phyloP scores from a whole-genome alignment of 2,329 filamentous ascomycete species.

The Leptosphaerulina australis region DNA sequence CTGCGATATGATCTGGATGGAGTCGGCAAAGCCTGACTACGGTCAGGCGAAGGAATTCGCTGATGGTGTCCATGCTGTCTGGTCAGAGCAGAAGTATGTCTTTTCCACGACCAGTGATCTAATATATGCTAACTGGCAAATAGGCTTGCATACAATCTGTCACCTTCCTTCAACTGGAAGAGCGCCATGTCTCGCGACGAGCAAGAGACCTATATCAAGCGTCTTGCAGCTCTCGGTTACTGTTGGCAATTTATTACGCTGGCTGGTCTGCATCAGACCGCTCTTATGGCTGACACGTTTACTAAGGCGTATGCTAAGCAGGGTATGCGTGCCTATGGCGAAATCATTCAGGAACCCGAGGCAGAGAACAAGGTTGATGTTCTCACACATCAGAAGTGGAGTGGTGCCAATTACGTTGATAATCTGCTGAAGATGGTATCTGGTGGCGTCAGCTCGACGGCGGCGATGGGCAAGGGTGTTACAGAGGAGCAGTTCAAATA shows the following conservation, averaged over 20 bases:
- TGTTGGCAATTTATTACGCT: conserved; percentile 99
- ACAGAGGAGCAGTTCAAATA: conserved; percentile 94
- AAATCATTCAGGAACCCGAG: conserved; percentile 97
- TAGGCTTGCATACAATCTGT: conserved; percentile 96
- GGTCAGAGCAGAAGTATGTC: conserved; percentile 92
- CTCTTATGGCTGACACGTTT: conserved; percentile 89
- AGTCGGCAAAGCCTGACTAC: conserved; percentile 94
- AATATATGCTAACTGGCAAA: conserved; percentile 9
- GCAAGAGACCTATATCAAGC: conserved; percentile 96
- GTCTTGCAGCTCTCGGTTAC: conserved; percentile 86
- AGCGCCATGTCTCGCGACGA: conserved; percentile 88
- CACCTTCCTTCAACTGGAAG: conserved; percentile 99
- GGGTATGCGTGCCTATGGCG: conserved; percentile 96
- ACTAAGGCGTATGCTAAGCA: conserved; percentile 77
- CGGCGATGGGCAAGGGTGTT: conserved; percentile 96
- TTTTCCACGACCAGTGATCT: background rate
- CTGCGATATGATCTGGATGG: conserved; percentile 98
- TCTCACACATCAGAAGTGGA: conserved; percentile 99
- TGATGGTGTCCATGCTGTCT: conserved; percentile 88
- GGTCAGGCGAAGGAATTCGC: conserved; percentile 92
- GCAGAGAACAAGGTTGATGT: conserved; percentile 90
- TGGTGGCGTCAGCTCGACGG: conserved; percentile 87
- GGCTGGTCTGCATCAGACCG: conserved; percentile 92
- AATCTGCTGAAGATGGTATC: conserved; percentile 97
- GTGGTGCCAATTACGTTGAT: conserved; percentile 91